Evolutionary conservation across 805 yeast species (phyloP), one percentile per base, ranked within the genome.

Genomic region (Lipomyces anomalus): DNA sequence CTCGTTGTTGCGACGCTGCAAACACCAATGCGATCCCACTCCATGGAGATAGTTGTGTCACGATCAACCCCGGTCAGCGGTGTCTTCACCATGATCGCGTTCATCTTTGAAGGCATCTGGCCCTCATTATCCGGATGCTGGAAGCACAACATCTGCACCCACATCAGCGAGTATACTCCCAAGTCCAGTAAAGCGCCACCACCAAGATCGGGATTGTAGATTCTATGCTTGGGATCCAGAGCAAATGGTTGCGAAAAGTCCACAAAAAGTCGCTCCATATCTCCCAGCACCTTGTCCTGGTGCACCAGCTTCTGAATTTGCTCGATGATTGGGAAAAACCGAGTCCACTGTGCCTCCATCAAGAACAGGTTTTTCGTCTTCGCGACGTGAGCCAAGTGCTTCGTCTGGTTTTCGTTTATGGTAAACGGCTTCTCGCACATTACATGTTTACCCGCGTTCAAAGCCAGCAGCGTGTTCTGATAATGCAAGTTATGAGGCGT

Each of bases 181-280:
- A 76, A 64, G 57, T 78, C 82, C 52, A 76, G 67, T 37, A 76
- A 57, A 0, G 79, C 73, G 21, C 83, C 82, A 11, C 78, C 83
- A 3, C 77, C 82, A 38, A 74, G 66, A 16, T 61, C 59, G 3
- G 68, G 71, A 56, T 72, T 69, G 44, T 72, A 62, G 44, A 74
- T 56, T 40, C 80, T 59, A 1, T 69, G 64, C 18, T 50, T 55
- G 6, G 54, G 50, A 2, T 70, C 67, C 37, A 66, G 47, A 39
- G 64, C 66, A 16, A 64, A 62, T 50, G 64, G 62, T 46, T 59
- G 64, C 4, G 72, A 62, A 53, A 73, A 70, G 53, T 77, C 79
- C 17, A 68, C 65, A 46, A 55, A 53, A 26, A 76, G 58, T 36
- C 79, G 63, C 53, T 63, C 61, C 16, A 75, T 61, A 18, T 70